A percentile compares a stretch with the other conserved stretches of the same genome.
Evolutionary conservation across 192 early-diverging fungal species (phyloP).

Genomic region (Chytriomyces confervae): DNA sequence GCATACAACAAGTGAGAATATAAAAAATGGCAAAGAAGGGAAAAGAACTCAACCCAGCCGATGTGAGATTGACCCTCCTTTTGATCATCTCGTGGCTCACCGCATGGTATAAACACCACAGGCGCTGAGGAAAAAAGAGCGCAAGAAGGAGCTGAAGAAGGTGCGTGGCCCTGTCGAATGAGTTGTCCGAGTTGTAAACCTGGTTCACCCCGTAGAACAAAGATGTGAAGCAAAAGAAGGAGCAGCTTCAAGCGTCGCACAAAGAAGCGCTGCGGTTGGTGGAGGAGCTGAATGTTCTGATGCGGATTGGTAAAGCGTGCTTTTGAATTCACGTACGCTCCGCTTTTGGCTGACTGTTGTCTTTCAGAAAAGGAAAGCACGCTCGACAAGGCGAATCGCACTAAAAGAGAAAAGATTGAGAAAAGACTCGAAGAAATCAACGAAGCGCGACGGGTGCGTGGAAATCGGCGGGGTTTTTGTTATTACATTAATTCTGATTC

Average conservation of each 20-base stretch:
- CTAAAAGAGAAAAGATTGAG: slow-evolving; percentile 50
- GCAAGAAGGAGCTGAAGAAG: slow-evolving; percentile 67
- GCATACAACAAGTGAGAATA: too few relatives aligned
- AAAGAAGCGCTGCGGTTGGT: slow-evolving; percentile 63
- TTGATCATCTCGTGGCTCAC: background rate
- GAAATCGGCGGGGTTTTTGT: slow-evolving; percentile 1
- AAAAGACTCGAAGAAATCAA: slow-evolving; percentile 62
- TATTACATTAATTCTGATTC: background rate
- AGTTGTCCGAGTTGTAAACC: background rate
- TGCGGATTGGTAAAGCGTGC: slow-evolving; percentile 50
- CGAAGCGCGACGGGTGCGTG: slow-evolving; percentile 59
- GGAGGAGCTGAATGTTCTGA: slow-evolving; percentile 54
- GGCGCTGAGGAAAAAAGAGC: slow-evolving; percentile 55
- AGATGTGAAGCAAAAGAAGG: slow-evolving; percentile 63
- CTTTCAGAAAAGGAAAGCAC: slow-evolving; percentile 41
- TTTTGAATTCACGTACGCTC: slow-evolving; percentile 7
- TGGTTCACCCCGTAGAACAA: slow-evolving; percentile 60
- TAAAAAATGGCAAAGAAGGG: slow-evolving; percentile 35
- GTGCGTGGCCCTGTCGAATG: slow-evolving; percentile 26
- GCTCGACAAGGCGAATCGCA: slow-evolving; percentile 53
- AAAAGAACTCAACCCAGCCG: slow-evolving; percentile 35
- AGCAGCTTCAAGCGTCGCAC: slow-evolving; percentile 56
- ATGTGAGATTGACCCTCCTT: slow-evolving; percentile 2
- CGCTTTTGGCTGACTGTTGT: slow-evolving; percentile 13
- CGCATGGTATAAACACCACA: background rate